Percentiles rank a stretch among this genome's conserved stretches.
Evolutionary conservation across 345 rosid genomes (phyloP).

Genomic region (Lepidium aucheri): DNA sequence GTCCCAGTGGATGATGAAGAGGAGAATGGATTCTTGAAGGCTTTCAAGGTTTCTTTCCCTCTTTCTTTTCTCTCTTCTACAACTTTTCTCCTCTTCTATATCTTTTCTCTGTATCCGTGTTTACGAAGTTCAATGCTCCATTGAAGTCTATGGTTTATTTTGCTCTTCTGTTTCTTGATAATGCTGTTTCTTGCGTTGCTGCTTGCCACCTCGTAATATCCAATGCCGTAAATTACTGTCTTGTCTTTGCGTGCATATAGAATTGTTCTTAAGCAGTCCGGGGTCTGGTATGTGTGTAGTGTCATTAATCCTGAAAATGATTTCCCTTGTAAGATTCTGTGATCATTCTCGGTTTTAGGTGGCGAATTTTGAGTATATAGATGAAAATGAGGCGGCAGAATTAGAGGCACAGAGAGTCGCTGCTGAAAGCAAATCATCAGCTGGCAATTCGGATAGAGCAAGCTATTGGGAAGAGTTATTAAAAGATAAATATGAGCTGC

Average conservation of each 20-base stretch:
- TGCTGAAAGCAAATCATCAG: slow-evolving; percentile 45
- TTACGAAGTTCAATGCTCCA: background rate
- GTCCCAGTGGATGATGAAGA: slow-evolving; percentile 83
- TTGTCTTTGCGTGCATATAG: background rate
- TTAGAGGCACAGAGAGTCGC: slow-evolving; percentile 57
- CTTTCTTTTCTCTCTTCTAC: background rate
- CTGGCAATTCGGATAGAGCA: slow-evolving; percentile 55
- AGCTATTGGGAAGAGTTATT: slow-evolving; percentile 93
- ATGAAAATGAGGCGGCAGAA: slow-evolving; percentile 65
- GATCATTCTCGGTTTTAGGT: slow-evolving; percentile 44
- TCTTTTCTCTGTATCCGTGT: background rate
- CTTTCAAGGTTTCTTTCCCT: slow-evolving; percentile 67
- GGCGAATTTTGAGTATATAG: slow-evolving; percentile 93
- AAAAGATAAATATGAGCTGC: slow-evolving; percentile 68
- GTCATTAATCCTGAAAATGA: background rate
- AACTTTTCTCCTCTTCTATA: background rate
- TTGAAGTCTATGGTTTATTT: background rate
- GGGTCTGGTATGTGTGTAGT: background rate
- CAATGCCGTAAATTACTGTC: background rate
- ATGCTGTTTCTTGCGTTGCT: background rate
- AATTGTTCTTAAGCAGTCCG: background rate
- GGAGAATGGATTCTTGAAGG: slow-evolving; percentile 93
- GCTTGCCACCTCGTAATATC: background rate
- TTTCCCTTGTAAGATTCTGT: background rate
- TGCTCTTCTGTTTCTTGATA: background rate